phyloP scores from a whole-genome alignment of 495 filamentous ascomycete genomes.

The Trichoderma parareesei region DNA sequence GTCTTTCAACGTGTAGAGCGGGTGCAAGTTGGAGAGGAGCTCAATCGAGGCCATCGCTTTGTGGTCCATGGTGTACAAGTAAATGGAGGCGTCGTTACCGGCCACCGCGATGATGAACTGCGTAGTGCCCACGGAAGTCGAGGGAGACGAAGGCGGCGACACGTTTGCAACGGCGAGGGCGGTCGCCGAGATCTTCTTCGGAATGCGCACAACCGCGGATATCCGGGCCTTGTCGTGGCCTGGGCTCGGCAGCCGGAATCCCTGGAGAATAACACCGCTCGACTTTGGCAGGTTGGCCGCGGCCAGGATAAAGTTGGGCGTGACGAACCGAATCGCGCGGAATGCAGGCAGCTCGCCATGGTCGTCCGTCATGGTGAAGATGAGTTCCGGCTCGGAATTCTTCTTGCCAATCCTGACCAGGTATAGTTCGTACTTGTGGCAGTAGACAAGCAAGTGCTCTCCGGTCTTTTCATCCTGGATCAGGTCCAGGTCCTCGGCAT shows the following conservation, averaged over 20 bases:
- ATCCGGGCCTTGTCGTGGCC: constrained; percentile 35
- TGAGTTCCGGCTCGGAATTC: constrained; percentile 44
- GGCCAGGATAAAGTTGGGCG: constrained; percentile 66
- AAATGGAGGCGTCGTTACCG: constrained; percentile 73
- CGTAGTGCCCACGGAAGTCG: constrained; percentile 42
- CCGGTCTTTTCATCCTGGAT: constrained; percentile 34
- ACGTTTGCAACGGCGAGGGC: constrained; percentile 69
- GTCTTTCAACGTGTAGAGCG: constrained; percentile 55
- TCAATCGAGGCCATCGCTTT: constrained; percentile 34
- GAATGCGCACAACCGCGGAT: constrained; percentile 33
- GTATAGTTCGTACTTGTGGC: constrained; percentile 67
- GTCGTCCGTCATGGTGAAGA: constrained; percentile 53
- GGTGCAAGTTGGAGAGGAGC: constrained; percentile 48
- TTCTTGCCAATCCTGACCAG: constrained; percentile 42
- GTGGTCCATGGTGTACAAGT: constrained; percentile 63
- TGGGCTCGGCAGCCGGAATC: constrained; percentile 33
- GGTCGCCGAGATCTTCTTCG: constrained; percentile 43
- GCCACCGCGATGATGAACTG: constrained; percentile 77
- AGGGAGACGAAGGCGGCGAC: constrained; percentile 37
- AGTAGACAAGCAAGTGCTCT: constrained; percentile 68
- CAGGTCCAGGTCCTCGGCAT: constrained; percentile 79
- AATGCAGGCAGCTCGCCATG: constrained; percentile 47
- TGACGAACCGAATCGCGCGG: constrained; percentile 68
- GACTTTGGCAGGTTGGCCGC: constrained; percentile 40
- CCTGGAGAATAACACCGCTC: constrained; percentile 43